Percentiles rank a stretch among this genome's conserved stretches.
Evolutionary conservation across 2,329 filamentous ascomycete genomes (phyloP).

Genomic region (Apiospora pterosperma): DNA sequence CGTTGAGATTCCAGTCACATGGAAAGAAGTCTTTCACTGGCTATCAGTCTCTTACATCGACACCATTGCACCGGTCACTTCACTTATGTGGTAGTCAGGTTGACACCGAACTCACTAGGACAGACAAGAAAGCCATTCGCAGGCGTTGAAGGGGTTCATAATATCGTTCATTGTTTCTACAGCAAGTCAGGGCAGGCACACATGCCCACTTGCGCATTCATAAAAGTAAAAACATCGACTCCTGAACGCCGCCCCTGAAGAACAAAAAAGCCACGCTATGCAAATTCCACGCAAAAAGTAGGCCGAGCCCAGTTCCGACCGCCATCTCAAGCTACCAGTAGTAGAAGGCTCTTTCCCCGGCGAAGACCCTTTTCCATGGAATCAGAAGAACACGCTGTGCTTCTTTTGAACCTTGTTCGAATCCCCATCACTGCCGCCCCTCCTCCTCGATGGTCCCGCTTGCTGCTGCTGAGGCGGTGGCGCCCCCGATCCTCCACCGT

Average conservation of each 20-base stretch:
- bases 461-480: conserved; percentile 33
- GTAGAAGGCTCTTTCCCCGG: not conserved
- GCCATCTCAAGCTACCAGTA: not conserved
- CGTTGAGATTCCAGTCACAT: not conserved
- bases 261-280: not conserved
- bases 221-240: not conserved
- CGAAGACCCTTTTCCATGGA: not conserved
- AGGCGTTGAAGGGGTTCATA: not conserved
- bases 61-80: not conserved
- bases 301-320: not conserved
- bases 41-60: not conserved
- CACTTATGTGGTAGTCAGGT: not conserved
- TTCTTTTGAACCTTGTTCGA: conserved; percentile 44
- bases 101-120: not conserved
- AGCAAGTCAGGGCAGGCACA: not conserved
- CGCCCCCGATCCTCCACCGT: not conserved
- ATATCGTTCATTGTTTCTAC: not conserved
- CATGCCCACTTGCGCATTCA: not conserved
- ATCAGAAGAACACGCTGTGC: conserved; percentile 43
- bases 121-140: not conserved
- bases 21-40: not conserved
- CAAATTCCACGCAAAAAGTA: not conserved
- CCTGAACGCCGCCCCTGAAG: not conserved
- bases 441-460: conserved; percentile 35
- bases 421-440: conserved; percentile 29